Evolutionary conservation across 306 rosid species (phyloP), one percentile per base, ranked within the genome.

Genomic region (Trifolium subterraneum): DNA sequence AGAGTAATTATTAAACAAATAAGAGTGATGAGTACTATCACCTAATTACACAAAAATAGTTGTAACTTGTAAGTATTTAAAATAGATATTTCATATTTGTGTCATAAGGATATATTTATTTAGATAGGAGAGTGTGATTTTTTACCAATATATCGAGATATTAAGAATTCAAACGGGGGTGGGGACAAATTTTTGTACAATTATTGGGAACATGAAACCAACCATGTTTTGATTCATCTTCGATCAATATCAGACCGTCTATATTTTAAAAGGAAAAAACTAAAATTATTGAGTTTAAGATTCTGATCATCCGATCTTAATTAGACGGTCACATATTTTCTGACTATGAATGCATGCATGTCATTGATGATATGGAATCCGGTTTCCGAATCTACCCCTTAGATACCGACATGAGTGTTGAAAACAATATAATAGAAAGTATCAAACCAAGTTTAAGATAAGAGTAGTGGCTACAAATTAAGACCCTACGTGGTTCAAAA

Each of bases 401-500:
- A 54, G 7, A 54, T 54, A 10, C 60, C 60, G 60, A 54, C 65
- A 11, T 27, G 11, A 31, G 5, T 14, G 41, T 23, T 23, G 35
- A 23, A 56, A 20, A 58, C 1, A 7, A 51, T 29, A 27, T 3
- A 33, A 50, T 3, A 9, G 23, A 39, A 42, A 14, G 38, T 13
- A 62, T 65, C 72, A 71, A 50, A 50, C 29, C 8, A 59, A 47
- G 55, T 58, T 59, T 16, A 35, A 19, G 48, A 74, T 63, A 10
- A 65, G 39, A 70, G 33, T 7, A 70, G 64, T 7, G 61, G 64
- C 70, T 60, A 29, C 61, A 79, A 74, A 52, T 27, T 50, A 68
- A n/a, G 74, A 69, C 61, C 84, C 87, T 44, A 79, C 76, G 68
- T 42, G 66, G 51, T 83, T 72, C 31, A 16, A 75, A 82, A 62